These are phyloP conservation scores for Volvox reticuliferus DNA, from an alignment of 139 green algal genomes.

Conservation along the genomic window DNA sequence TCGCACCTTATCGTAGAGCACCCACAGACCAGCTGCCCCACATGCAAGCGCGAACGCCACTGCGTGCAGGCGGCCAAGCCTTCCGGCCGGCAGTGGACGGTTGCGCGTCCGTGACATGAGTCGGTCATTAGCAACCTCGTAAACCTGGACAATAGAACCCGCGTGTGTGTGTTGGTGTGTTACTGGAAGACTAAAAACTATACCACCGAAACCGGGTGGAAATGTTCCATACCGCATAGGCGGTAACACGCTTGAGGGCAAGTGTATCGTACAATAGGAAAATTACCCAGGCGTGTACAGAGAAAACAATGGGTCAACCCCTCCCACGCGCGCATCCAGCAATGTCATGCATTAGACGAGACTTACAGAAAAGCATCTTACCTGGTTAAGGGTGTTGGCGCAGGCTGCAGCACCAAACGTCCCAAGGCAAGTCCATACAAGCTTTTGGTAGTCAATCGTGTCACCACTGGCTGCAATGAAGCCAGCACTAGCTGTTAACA, in stretches of 20 bases:
- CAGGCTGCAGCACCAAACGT: slow-evolving; percentile 88
- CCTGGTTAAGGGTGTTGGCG: slow-evolving; percentile 98
- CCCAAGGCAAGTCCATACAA: slow-evolving; percentile 89
- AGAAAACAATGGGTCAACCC: too few species aligned
- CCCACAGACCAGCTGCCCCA: slow-evolving; percentile 77
- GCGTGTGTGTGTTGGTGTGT: too few species aligned
- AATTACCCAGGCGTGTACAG: too few species aligned
- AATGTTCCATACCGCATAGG: too few species aligned
- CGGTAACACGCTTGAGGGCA: too few species aligned
- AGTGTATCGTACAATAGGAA: too few species aligned
- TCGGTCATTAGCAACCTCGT: slow-evolving; percentile 87
- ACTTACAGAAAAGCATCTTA: background rate
- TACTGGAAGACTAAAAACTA: too few species aligned
- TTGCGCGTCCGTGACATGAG: slow-evolving; percentile 91
- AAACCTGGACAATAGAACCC: slow-evolving; percentile 61
- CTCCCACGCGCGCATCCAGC: too few species aligned
- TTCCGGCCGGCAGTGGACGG: slow-evolving; percentile 92
- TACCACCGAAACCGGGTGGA: too few species aligned
- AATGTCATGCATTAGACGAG: too few species aligned
- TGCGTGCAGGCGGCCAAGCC: slow-evolving; percentile 79
- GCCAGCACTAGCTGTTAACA: slow-evolving; percentile 88
- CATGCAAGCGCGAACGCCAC: slow-evolving; percentile 83
- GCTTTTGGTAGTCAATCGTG: slow-evolving; percentile 70
- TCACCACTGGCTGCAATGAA: slow-evolving; percentile 88
- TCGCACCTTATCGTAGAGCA: slow-evolving; percentile 79